phyloP scores from a whole-genome alignment of 345 rosid species.

The Atalantia buxifolia region DNA sequence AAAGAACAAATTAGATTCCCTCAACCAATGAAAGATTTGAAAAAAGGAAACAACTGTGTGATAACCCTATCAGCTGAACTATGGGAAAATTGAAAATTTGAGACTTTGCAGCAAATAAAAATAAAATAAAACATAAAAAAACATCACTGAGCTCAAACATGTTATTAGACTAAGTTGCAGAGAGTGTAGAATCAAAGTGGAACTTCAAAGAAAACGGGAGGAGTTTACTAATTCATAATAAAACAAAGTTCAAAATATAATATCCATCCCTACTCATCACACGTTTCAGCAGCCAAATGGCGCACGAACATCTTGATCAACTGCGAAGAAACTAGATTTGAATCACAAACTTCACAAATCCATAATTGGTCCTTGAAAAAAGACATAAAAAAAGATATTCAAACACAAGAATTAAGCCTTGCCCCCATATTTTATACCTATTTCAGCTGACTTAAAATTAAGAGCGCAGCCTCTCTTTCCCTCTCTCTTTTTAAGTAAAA shows the following conservation, averaged over 20 bases:
- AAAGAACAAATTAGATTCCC: constrained; percentile 3
- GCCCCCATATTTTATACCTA: neutral
- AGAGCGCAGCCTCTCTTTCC: neutral
- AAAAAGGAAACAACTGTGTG: neutral
- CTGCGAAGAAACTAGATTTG: no score
- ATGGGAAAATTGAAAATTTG: neutral
- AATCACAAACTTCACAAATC: no score
- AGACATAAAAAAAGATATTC: no score
- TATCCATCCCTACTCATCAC: no score
- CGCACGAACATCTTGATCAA: no score
- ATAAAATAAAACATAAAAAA: neutral
- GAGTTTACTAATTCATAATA: neutral
- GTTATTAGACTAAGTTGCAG: neutral
- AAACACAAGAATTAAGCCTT: no score
- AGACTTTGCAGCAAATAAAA: neutral
- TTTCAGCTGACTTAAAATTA: neutral
- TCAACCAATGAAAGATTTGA: neutral
- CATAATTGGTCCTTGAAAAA: no score
- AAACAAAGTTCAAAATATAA: neutral
- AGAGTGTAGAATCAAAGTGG: neutral
- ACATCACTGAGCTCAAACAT: neutral
- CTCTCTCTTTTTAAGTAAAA: neutral
- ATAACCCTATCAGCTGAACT: neutral
- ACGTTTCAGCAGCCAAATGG: no score
- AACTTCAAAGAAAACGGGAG: neutral